phyloP scores from a whole-genome alignment of 225 moss, liverwort and hornwort genomes.

The Sphagnum contortum region DNA sequence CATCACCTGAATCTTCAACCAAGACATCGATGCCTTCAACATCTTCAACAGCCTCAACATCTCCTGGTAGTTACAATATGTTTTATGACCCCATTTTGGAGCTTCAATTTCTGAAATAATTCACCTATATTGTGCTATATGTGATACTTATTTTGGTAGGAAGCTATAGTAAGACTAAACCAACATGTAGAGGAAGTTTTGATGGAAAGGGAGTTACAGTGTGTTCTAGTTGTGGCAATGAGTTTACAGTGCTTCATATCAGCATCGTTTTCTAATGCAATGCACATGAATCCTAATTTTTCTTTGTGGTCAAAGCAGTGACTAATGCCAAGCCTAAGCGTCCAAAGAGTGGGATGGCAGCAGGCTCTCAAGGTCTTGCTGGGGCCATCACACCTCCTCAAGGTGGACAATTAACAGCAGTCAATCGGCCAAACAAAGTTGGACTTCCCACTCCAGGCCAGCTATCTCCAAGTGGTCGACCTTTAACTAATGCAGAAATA shows the following conservation, averaged over 20 bases:
- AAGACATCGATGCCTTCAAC: conserved; percentile 11
- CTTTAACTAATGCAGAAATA: conserved; percentile 62
- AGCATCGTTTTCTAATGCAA: no score
- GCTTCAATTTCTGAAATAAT: no score
- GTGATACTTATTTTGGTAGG: no score
- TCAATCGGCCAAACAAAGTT: conserved; percentile 32
- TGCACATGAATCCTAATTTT: no score
- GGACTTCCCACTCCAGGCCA: conserved; percentile 30
- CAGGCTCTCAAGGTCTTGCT: conserved; percentile 46
- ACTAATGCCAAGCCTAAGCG: conserved; percentile 51
- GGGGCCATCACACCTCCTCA: conserved; percentile 31
- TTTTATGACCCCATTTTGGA: no score
- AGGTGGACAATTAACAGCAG: conserved; percentile 36
- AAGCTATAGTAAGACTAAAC: no score
- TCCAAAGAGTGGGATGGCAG: conserved; percentile 42
- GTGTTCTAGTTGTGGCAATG: no score
- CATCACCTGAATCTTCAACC: conserved; percentile 14
- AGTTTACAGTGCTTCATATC: no score
- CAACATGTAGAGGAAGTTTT: no score
- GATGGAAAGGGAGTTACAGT: no score
- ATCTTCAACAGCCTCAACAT: conserved; percentile 21
- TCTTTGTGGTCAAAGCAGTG: neutral
- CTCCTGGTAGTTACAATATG: conserved; percentile 16
- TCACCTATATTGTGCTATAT: no score
- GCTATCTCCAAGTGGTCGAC: conserved; percentile 44